Conservation (phyloP, 2,329 filamentous ascomycete genomes). For the Claviceps africana region DNA sequence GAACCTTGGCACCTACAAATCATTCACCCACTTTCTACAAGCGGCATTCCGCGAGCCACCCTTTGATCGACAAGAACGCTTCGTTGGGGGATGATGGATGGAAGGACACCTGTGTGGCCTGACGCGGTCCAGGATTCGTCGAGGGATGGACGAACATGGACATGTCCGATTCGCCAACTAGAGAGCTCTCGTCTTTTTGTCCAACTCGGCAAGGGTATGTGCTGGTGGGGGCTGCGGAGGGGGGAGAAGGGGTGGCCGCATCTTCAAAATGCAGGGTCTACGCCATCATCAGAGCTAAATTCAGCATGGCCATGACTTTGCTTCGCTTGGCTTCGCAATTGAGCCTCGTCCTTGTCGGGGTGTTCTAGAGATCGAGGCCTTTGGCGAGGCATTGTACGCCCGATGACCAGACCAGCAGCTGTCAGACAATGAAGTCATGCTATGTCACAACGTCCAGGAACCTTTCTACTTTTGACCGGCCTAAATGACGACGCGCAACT, state of each 20-base stretch:
- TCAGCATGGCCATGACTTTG: neutral
- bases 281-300: neutral
- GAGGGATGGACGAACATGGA: neutral
- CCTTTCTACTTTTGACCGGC: neutral
- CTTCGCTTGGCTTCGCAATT: neutral
- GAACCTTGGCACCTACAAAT: neutral
- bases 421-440: neutral
- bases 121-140: neutral
- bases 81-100: neutral
- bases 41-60: neutral
- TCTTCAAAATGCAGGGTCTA: neutral
- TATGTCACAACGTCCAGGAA: neutral
- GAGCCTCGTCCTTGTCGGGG: too few relatives aligned
- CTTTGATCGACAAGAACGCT: neutral
- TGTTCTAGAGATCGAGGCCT: too few relatives aligned
- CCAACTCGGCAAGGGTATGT: neutral
- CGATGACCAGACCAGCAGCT: neutral
- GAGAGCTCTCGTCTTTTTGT: neutral
- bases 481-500: neutral
- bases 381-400: neutral
- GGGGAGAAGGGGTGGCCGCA: neutral
- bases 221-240: too few relatives aligned
- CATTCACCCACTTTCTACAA: neutral
- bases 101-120: neutral
- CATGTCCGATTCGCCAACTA: neutral